Evolutionary conservation across 2,329 filamentous ascomycete species (phyloP).

Genomic region (Acrocalymma vagum): DNA sequence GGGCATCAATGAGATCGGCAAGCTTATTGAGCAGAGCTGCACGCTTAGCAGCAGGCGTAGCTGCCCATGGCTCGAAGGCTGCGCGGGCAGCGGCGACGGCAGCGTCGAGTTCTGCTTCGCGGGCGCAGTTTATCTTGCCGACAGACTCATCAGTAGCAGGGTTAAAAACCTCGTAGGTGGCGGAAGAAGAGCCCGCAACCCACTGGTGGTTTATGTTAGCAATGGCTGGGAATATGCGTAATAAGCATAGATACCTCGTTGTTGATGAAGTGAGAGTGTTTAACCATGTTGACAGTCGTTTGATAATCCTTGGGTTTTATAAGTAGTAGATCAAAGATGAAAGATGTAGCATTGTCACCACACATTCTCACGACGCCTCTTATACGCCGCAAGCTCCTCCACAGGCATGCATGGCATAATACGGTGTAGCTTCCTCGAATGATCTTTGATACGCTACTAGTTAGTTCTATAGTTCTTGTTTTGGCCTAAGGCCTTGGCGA

Average conservation of each 20-base stretch:
- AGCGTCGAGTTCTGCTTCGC: conserved; percentile 31
- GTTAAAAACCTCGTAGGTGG: conserved; percentile 22
- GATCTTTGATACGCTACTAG: too few relatives aligned
- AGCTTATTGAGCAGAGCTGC: conserved; percentile 30
- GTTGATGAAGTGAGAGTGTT: conserved; percentile 32
- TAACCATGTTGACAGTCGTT: conserved; percentile 13
- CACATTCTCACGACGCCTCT: too few relatives aligned
- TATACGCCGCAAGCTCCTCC: too few relatives aligned
- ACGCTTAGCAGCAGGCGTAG: conserved; percentile 28
- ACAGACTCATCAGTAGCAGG: conserved; percentile 19
- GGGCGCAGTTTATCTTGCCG: conserved; percentile 25
- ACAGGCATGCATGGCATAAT: too few relatives aligned
- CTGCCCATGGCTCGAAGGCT: conserved; percentile 32
- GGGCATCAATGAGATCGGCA: conserved; percentile 32
- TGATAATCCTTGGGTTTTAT: conserved; percentile 15
- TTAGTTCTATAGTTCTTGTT: too few relatives aligned
- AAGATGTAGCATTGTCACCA: too few relatives aligned
- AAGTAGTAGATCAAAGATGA: too few relatives aligned
- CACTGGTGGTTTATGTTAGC: conserved; percentile 9
- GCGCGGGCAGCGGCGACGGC: conserved; percentile 33
- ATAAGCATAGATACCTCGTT: conserved; percentile 26
- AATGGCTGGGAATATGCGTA: not conserved
- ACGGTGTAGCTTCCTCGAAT: too few relatives aligned
- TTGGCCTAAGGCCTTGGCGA: too few relatives aligned
- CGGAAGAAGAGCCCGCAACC: conserved; percentile 19